A percentile compares a stretch with the other conserved stretches of the same genome.
These are phyloP conservation scores for Naganishia sp. DNA, from an alignment of 1,284 basidiomycete species.

Conservation along the genomic window DNA sequence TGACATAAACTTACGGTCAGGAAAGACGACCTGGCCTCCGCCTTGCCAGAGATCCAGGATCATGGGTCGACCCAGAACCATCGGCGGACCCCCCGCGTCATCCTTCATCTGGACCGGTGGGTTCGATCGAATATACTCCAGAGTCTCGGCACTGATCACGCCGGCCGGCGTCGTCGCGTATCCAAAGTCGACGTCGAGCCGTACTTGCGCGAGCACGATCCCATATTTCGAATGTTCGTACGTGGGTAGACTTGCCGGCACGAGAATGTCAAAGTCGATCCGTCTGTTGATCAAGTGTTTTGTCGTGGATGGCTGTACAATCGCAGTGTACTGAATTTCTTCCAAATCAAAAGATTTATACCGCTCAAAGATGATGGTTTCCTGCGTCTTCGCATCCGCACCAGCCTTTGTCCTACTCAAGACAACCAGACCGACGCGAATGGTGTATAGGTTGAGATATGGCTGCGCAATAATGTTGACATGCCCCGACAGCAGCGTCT, in stretches of 20 bases:
- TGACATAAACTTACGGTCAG: background rate
- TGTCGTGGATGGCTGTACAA: background rate
- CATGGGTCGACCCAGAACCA: constrained; percentile 1
- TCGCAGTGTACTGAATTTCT: constrained; percentile 1
- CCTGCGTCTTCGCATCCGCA: background rate
- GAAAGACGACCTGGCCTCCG: background rate
- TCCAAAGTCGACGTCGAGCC: constrained; percentile 8
- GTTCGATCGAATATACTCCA: constrained; percentile 5
- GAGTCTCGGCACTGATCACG: background rate
- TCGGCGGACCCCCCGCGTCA: background rate
- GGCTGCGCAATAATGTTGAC: constrained; percentile 2
- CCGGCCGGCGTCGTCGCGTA: background rate
- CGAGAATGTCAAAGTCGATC: constrained; percentile 6
- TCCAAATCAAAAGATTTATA: constrained; percentile 1
- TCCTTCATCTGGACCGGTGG: background rate
- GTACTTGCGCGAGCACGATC: constrained; percentile 4
- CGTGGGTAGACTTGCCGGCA: background rate
- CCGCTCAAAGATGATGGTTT: constrained; percentile 5
- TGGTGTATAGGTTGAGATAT: constrained; percentile 1
- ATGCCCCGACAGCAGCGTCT: background rate
- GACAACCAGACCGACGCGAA: constrained; percentile 4
- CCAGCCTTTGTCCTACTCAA: background rate
- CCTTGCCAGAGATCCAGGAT: constrained; percentile 6
- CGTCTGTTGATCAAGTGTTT: background rate
- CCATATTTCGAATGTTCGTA: constrained; percentile 8